A percentile compares a stretch with the other conserved stretches of the same genome.
These are phyloP conservation scores for Dipteronia dyeriana DNA, from an alignment of 345 rosid species.

Conservation along the genomic window DNA sequence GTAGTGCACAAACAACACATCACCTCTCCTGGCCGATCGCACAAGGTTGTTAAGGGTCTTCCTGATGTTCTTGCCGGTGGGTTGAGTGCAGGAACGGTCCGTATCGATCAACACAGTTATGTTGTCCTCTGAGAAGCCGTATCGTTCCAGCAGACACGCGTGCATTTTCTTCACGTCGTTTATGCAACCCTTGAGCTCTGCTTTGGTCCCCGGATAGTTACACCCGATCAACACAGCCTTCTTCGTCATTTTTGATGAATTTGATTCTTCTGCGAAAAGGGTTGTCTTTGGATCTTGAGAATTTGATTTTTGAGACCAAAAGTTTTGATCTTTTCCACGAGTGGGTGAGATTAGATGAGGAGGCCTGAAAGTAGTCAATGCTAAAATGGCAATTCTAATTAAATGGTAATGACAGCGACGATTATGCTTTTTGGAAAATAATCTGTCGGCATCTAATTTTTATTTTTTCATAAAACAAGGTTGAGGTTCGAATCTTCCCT, in stretches of 20 bases:
- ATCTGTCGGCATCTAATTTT: no score
- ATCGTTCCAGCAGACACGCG: conserved; percentile 60
- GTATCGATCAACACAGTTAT: conserved; percentile 71
- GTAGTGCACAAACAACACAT: conserved; percentile 75
- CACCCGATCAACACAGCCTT: conserved; percentile 81
- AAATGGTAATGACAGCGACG: not conserved
- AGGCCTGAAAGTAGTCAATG: not conserved
- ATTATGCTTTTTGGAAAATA: not conserved
- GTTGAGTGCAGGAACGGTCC: conserved; percentile 56
- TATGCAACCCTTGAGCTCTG: conserved; percentile 86
- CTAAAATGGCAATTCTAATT: not conserved
- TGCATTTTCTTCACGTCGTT: conserved; percentile 79
- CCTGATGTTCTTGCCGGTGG: conserved; percentile 82
- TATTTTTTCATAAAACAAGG: no score
- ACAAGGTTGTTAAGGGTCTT: conserved; percentile 53
- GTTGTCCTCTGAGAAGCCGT: conserved; percentile 65
- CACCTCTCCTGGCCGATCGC: conserved; percentile 60
- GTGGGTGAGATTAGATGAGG: not conserved
- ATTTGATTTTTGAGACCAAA: not conserved
- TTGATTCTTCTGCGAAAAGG: not conserved
- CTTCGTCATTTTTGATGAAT: conserved; percentile 49
- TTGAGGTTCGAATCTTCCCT: no score
- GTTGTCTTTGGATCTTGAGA: not conserved
- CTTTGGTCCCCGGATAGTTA: conserved; percentile 84
- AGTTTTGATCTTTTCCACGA: not conserved